Percentiles rank a stretch among this genome's conserved stretches.
Evolutionary conservation across 805 yeast species (phyloP).

Genomic region (Teunomyces barrocoloradensis): DNA sequence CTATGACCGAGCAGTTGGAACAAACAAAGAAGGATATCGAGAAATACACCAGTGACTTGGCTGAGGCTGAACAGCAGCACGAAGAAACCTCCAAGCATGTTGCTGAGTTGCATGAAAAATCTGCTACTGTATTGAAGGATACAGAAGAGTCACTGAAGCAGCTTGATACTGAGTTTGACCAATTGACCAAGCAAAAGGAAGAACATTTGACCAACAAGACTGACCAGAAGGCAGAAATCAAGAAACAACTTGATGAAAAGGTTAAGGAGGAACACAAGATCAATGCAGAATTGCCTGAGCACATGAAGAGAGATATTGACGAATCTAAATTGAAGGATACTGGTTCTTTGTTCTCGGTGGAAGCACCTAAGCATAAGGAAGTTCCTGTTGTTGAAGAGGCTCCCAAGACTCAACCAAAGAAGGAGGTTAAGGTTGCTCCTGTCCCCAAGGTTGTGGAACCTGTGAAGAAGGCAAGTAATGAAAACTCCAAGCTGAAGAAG

Average conservation of each 20-base stretch:
- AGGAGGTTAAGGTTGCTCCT: slow-evolving; percentile 6
- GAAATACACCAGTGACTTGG: slow-evolving; percentile 30
- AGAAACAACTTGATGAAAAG: slow-evolving; percentile 26
- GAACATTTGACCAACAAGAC: slow-evolving; percentile 35
- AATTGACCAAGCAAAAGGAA: slow-evolving; percentile 40
- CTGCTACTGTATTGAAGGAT: slow-evolving; percentile 23
- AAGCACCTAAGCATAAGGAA: slow-evolving; percentile 15
- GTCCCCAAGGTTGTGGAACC: slow-evolving; percentile 7
- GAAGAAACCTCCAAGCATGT: slow-evolving; percentile 39
- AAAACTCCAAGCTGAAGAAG: slow-evolving; percentile 9
- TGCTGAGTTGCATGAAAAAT: slow-evolving; percentile 28
- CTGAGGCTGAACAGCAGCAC: slow-evolving; percentile 33
- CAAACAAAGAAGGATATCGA: slow-evolving; percentile 39
- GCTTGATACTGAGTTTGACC: slow-evolving; percentile 43
- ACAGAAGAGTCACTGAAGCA: slow-evolving; percentile 26
- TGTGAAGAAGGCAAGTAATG: slow-evolving; percentile 5
- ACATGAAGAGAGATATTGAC: slow-evolving; percentile 38
- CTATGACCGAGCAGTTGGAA: slow-evolving; percentile 43
- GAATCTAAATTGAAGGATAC: slow-evolving; percentile 38
- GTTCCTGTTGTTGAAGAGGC: slow-evolving; percentile 8
- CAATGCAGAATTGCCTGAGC: slow-evolving; percentile 52
- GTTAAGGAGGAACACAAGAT: slow-evolving; percentile 49
- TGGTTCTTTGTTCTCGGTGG: slow-evolving; percentile 37
- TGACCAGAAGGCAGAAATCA: slow-evolving; percentile 33
- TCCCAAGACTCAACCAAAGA: slow-evolving; percentile 9